phyloP scores from a whole-genome alignment of 2,329 filamentous ascomycete genomes.

The Coniochaeta sp. region DNA sequence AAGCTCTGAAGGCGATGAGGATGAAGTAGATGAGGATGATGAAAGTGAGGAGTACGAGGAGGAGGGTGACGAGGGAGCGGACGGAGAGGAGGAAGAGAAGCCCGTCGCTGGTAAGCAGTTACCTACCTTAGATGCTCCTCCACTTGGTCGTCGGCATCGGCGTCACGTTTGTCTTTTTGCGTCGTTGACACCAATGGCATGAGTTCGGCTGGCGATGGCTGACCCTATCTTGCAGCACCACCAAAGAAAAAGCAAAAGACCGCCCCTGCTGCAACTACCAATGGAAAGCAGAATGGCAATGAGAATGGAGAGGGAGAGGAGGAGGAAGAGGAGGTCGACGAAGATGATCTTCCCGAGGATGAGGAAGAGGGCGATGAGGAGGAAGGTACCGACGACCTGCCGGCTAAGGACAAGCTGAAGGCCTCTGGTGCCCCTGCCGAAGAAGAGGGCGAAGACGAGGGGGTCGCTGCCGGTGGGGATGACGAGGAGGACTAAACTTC shows the following conservation, averaged over 20 bases:
- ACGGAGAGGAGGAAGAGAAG: slow-evolving; percentile 29
- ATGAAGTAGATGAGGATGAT: slow-evolving; percentile 15
- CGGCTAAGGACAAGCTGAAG: slow-evolving; percentile 11
- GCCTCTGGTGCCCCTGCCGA: slow-evolving; percentile 18
- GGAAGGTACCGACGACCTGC: slow-evolving; percentile 15
- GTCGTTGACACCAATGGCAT: neutral
- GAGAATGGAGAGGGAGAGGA: slow-evolving; percentile 14
- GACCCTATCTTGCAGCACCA: slow-evolving; percentile 18
- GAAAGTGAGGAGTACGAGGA: slow-evolving; percentile 22
- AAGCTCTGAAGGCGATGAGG: neutral
- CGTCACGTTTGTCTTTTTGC: neutral
- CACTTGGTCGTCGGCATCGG: neutral
- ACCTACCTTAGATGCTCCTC: neutral
- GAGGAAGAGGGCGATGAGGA: slow-evolving; percentile 14
- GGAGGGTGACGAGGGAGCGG: slow-evolving; percentile 28
- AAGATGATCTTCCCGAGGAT: slow-evolving; percentile 13
- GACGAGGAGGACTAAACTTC: slow-evolving; percentile 18
- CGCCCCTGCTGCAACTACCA: slow-evolving; percentile 19
- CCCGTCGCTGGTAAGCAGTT: slow-evolving; percentile 27
- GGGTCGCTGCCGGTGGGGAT: slow-evolving; percentile 19
- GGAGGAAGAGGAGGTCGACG: slow-evolving; percentile 13
- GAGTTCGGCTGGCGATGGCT: neutral
- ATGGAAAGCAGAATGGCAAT: slow-evolving; percentile 21
- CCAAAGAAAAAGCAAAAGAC: slow-evolving; percentile 47
- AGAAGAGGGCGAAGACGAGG: slow-evolving; percentile 23